A percentile compares a stretch with the other conserved stretches of the same genome.
phyloP scores from a whole-genome alignment of 2,329 filamentous ascomycete genomes.

The Hymenoscyphus albidus region DNA sequence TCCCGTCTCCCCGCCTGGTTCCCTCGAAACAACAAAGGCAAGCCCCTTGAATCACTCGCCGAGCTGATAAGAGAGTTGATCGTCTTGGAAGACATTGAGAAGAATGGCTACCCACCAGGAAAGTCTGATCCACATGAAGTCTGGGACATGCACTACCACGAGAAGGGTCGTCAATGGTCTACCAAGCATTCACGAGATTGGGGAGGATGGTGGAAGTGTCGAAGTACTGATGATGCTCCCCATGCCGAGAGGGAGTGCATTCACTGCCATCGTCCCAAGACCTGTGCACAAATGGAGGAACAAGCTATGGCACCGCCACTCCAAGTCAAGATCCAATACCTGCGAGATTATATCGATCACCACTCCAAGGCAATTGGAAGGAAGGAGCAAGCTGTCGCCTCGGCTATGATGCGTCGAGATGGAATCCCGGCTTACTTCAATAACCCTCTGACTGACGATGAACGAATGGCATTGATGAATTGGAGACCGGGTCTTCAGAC shows the following conservation, averaged over 20 bases:
- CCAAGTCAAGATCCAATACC: neutral
- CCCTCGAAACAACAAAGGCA: conserved; percentile 17
- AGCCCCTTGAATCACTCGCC: conserved; percentile 24
- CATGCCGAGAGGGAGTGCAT: conserved; percentile 21
- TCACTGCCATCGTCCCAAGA: conserved; percentile 15
- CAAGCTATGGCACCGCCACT: neutral
- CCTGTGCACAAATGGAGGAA: neutral
- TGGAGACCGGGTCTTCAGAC: neutral
- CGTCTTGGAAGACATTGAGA: conserved; percentile 15
- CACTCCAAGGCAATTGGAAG: neutral
- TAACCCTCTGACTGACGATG: neutral
- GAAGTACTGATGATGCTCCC: conserved; percentile 18
- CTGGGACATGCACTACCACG: conserved; percentile 30
- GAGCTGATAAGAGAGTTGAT: conserved; percentile 22
- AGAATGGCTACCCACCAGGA: conserved; percentile 11
- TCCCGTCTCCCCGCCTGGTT: conserved; percentile 32
- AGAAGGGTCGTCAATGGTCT: conserved; percentile 24
- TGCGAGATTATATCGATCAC: neutral
- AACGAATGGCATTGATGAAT: neutral
- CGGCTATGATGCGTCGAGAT: conserved; percentile 4
- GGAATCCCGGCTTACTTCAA: neutral
- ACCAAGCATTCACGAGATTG: conserved; percentile 13
- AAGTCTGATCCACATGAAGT: conserved; percentile 6
- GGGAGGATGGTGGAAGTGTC: conserved; percentile 33
- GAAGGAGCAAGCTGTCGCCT: neutral